Evolutionary conservation across 805 yeast species (phyloP), one percentile per base, ranked within the genome.

Genomic region (Clavispora carvajalis): DNA sequence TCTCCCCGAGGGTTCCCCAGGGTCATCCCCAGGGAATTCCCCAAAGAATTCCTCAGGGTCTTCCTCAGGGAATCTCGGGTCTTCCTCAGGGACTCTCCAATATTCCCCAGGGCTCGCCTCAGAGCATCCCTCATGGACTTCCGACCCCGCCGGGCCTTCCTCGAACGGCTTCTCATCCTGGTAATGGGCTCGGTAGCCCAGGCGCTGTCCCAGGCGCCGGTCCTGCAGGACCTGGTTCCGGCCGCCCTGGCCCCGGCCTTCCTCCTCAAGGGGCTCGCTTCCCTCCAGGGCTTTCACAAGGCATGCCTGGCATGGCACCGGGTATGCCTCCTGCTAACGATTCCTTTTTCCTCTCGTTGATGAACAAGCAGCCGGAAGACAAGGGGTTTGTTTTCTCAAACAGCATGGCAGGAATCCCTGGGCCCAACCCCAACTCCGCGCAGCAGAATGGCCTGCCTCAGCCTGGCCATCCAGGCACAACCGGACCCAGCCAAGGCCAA

Each of bases 331-430:
- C 45, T 4, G 38, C 41, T 3, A 62, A 65, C 47, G 77, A 73
- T 43, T 54, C 67, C 12, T 76, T 76, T 45, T 72, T 76, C 50
- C 63, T 69, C 59, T 67, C 79, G 5, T 56, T 76, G 40, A 54
- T 76, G 46, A 62, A 66, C 30, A 72, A 69, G 44, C 53, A 28
- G 12, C 31, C 59, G 10, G 52, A 57, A 2, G 7, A 25, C 29
- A 25, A 25, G 29, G 13, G 8, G 8, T 25, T n/a, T 16, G 8
- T 9, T 5, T 13, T 13, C 26, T 13, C 10, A 13, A 23, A 23
- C 26, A 13, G 26, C 15, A 25, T n/a, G 16, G 29, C 16, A 7
- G 29, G 29, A 7, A 3, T n/a, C 13, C 16, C 29, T 12, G 29
- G 29, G 16, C n/a, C n/a, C n/a, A n/a, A n/a, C n/a, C n/a, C n/a